These are phyloP conservation scores for Cyclotella kingstonii DNA, from an alignment of 108 stramenopile genomes.

Conservation along the genomic window DNA sequence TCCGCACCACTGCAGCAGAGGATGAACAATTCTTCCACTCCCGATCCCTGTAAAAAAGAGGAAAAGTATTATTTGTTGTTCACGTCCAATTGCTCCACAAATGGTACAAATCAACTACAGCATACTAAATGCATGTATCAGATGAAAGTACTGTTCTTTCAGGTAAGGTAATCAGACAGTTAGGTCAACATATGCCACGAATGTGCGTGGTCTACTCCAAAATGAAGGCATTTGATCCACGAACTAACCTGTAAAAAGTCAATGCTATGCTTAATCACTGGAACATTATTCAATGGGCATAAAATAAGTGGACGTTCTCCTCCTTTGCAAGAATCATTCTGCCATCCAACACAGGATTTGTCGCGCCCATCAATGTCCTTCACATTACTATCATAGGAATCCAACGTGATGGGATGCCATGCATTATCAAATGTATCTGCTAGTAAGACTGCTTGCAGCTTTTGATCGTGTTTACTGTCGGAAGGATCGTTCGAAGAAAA, in stretches of 20 bases:
- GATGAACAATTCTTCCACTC: conserved; percentile 79
- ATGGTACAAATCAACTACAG: too few species aligned
- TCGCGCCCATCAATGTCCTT: too few species aligned
- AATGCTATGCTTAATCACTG: conserved; percentile 90
- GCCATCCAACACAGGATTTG: too few species aligned
- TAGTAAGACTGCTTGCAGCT: conserved; percentile 90
- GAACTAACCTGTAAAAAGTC: conserved; percentile 80
- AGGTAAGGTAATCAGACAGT: too few species aligned
- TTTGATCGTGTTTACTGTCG: conserved; percentile 64
- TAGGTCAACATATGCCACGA: not conserved
- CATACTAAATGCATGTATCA: too few species aligned
- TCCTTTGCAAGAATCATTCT: conserved; percentile 3
- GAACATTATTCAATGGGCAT: conserved; percentile 93
- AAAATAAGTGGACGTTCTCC: conserved; percentile 50
- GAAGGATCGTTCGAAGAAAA: conserved; percentile 40
- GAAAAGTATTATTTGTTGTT: too few species aligned
- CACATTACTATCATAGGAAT: conserved; percentile 19
- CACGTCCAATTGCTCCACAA: too few species aligned
- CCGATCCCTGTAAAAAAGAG: too few species aligned
- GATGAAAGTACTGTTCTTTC: too few species aligned
- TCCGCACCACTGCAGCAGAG: conserved; percentile 33
- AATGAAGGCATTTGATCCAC: too few species aligned
- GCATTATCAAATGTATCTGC: conserved; percentile 82
- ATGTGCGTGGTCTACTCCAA: too few species aligned
- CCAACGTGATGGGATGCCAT: conserved; percentile 79